Conservation (phyloP, 768 basidiomycete genomes). For the Collybia sordida region DNA sequence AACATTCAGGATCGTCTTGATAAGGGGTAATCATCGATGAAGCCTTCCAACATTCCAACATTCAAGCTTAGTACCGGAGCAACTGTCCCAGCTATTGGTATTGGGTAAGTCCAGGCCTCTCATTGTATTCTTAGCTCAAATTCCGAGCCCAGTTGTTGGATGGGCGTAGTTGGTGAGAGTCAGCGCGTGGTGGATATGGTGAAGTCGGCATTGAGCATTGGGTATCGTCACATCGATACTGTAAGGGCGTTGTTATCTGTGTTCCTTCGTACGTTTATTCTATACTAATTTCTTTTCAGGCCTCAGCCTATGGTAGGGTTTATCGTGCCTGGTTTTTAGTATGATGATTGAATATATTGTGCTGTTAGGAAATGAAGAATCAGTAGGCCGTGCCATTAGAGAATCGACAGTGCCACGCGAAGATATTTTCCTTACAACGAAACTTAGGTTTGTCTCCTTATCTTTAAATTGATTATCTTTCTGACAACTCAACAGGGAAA, state of each 20-base stretch:
- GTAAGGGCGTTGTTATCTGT: slow-evolving; percentile 9
- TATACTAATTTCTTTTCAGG: slow-evolving; percentile 4
- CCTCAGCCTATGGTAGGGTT: slow-evolving; percentile 12
- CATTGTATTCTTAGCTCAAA: neutral
- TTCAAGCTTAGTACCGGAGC: slow-evolving; percentile 24
- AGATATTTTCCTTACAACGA: slow-evolving; percentile 41
- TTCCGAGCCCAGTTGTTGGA: slow-evolving; percentile 25
- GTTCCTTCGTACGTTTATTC: neutral
- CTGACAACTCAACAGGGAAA: slow-evolving; percentile 24
- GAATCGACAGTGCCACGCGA: slow-evolving; percentile 38
- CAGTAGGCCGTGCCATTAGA: slow-evolving; percentile 37
- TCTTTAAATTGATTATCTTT: slow-evolving; percentile 11
- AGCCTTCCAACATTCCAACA: neutral
- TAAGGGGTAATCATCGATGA: no score
- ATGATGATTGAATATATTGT: neutral
- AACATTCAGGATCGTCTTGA: no score
- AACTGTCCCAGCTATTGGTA: slow-evolving; percentile 22
- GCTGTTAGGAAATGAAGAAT: slow-evolving; percentile 28
- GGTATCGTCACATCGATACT: slow-evolving; percentile 36
- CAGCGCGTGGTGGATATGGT: slow-evolving; percentile 22
- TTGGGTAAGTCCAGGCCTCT: slow-evolving; percentile 20
- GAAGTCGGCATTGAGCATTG: slow-evolving; percentile 20
- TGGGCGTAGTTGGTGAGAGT: slow-evolving; percentile 26
- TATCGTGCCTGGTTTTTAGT: neutral
- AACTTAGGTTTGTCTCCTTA: slow-evolving; percentile 28